A percentile compares a stretch with the other conserved stretches of the same genome.
phyloP scores from a whole-genome alignment of 2,329 filamentous ascomycete species.

The Aspergillus sclerotialis region DNA sequence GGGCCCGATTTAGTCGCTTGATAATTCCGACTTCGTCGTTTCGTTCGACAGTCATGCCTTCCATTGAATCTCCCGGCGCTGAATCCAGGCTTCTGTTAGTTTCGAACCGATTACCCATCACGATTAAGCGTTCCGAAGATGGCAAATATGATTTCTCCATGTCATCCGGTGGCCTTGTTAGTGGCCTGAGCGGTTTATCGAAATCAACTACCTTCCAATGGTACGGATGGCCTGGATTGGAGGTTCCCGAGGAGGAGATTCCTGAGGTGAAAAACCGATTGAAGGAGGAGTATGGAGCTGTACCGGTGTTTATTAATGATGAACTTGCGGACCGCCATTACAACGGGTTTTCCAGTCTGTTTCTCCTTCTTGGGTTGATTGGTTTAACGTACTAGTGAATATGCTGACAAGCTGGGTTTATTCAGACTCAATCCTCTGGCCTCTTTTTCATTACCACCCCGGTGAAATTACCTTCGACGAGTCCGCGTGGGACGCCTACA shows the following conservation, averaged over 20 bases:
- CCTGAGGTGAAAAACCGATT: slow-evolving; percentile 66
- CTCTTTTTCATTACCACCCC: slow-evolving; percentile 96
- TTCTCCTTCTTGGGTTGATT: neutral
- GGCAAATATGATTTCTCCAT: slow-evolving; percentile 90
- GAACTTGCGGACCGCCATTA: slow-evolving; percentile 93
- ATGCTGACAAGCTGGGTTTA: slow-evolving; percentile 9
- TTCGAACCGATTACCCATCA: slow-evolving; percentile 92
- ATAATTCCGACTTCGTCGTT: no score
- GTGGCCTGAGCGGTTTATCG: slow-evolving; percentile 80
- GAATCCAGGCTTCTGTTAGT: slow-evolving; percentile 64
- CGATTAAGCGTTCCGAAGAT: slow-evolving; percentile 88
- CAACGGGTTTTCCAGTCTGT: slow-evolving; percentile 92
- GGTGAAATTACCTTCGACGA: slow-evolving; percentile 98
- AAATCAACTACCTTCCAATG: slow-evolving; percentile 94
- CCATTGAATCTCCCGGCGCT: slow-evolving; percentile 24
- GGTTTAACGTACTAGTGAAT: neutral
- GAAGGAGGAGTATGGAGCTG: slow-evolving; percentile 79
- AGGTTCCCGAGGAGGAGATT: slow-evolving; percentile 80
- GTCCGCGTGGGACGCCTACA: slow-evolving; percentile 86
- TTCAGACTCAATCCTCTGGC: slow-evolving; percentile 92
- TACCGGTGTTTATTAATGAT: slow-evolving; percentile 89
- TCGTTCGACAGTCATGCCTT: no score
- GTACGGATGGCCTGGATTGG: slow-evolving; percentile 96
- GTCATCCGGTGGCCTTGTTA: slow-evolving; percentile 94
- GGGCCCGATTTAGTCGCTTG: no score